phyloP scores from a whole-genome alignment of 768 basidiomycete genomes.

The Termitomyces eurrhizus region DNA sequence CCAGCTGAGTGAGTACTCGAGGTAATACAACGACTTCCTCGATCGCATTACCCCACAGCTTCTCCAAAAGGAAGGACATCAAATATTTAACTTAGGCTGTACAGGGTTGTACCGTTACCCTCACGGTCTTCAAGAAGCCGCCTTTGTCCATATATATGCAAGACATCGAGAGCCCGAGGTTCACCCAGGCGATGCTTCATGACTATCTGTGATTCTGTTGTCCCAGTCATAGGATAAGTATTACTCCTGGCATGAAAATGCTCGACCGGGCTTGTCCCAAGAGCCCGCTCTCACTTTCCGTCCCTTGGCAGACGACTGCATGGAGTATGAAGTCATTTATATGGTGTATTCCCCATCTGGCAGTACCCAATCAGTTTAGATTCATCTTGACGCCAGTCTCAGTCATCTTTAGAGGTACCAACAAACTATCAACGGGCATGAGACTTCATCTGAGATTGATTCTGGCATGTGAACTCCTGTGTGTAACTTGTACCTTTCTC shows the following conservation, averaged over 20 bases:
- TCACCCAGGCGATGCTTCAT: neutral
- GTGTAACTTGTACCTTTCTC: neutral
- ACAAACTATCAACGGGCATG: slow-evolving; percentile 3
- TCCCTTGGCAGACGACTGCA: neutral
- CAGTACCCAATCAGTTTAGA: neutral
- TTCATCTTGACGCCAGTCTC: slow-evolving; percentile 1
- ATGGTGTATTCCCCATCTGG: neutral
- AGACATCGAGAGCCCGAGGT: neutral
- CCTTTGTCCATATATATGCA: neutral
- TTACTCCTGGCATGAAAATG: neutral
- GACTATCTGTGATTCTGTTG: neutral
- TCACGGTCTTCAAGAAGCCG: neutral
- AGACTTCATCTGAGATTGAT: slow-evolving; percentile 7
- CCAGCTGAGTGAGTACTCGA: neutral
- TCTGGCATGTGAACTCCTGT: slow-evolving; percentile 2
- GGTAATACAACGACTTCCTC: slow-evolving; percentile 1
- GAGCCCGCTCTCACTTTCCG: neutral
- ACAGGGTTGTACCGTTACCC: neutral
- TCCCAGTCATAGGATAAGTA: neutral
- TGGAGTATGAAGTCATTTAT: neutral
- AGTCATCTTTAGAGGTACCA: slow-evolving; percentile 10
- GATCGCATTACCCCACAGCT: neutral
- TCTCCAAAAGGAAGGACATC: neutral
- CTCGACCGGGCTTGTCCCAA: neutral
- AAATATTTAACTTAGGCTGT: neutral